phyloP scores from a whole-genome alignment of 345 rosid genomes.

The Clarkia xantiana region DNA sequence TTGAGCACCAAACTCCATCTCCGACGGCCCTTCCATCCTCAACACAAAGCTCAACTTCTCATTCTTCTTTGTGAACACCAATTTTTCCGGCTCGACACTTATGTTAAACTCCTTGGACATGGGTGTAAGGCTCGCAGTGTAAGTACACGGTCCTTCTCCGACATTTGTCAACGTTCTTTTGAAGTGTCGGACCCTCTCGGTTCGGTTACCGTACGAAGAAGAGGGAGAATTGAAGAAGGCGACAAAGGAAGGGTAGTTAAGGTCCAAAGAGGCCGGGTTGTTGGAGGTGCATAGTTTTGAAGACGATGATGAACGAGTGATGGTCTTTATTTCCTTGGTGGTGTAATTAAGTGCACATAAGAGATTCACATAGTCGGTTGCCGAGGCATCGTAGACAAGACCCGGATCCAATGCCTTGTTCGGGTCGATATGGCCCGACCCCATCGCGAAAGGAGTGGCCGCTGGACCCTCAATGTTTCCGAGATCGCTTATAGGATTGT shows the following conservation, averaged over 20 bases:
- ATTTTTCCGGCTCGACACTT: conserved; percentile 17
- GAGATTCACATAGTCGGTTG: conserved; percentile 27
- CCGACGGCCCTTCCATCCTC: conserved; percentile 18
- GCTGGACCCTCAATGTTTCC: conserved; percentile 10
- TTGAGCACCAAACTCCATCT: not conserved
- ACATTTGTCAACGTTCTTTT: conserved; percentile 43
- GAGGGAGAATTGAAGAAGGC: conserved; percentile 19
- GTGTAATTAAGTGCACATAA: conserved; percentile 38
- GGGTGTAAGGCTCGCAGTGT: conserved; percentile 16
- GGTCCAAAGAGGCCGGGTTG: conserved; percentile 23
- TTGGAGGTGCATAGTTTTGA: conserved; percentile 27
- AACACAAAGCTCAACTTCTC: conserved; percentile 32
- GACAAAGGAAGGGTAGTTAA: conserved; percentile 51
- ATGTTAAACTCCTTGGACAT: conserved; percentile 22
- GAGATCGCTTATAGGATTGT: conserved; percentile 13
- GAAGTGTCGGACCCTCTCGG: conserved; percentile 13
- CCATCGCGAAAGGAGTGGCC: conserved; percentile 34
- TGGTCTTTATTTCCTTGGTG: conserved; percentile 22
- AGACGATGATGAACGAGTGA: conserved; percentile 25
- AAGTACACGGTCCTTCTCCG: conserved; percentile 21
- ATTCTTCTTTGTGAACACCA: conserved; percentile 25
- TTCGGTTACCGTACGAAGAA: conserved; percentile 1
- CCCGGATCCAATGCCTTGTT: conserved; percentile 48
- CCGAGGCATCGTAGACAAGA: conserved; percentile 28
- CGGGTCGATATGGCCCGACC: conserved; percentile 45